Evolutionary conservation across 306 rosid species (phyloP).

Genomic region (Calophaca sinica): DNA sequence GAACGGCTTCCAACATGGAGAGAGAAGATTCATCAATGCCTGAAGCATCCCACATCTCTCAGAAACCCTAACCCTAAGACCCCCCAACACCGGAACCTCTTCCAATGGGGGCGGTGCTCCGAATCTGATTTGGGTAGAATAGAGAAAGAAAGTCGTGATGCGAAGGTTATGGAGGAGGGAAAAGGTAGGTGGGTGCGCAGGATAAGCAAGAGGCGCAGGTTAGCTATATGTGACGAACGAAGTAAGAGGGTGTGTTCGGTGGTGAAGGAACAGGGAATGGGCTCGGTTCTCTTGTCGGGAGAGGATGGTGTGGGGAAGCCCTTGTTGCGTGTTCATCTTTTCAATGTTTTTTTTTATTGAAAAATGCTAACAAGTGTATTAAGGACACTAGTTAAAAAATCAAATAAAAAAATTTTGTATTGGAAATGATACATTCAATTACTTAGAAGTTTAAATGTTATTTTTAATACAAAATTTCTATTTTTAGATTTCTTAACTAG

Average conservation of each 20-base stretch:
- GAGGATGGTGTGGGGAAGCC: constrained; percentile 68
- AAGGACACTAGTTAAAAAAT: too few species aligned
- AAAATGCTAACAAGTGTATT: too few species aligned
- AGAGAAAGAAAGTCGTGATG: not conserved
- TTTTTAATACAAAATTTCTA: too few species aligned
- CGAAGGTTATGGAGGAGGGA: constrained; percentile 21
- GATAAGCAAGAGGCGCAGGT: constrained; percentile 53
- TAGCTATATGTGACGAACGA: constrained; percentile 39
- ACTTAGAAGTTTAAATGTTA: too few species aligned
- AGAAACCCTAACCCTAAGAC: constrained; percentile 64
- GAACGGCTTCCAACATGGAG: constrained; percentile 85
- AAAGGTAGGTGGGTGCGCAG: constrained; percentile 42
- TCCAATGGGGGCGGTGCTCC: constrained; percentile 32
- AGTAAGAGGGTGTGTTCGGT: constrained; percentile 64
- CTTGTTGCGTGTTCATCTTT: constrained; percentile 52
- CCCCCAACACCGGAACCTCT: constrained; percentile 47
- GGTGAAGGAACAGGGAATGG: constrained; percentile 71
- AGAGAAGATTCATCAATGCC: constrained; percentile 85
- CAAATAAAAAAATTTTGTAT: too few species aligned
- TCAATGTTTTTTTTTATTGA: constrained; percentile 39
- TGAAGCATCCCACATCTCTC: constrained; percentile 97
- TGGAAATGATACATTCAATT: too few species aligned
- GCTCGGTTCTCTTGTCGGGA: constrained; percentile 59
- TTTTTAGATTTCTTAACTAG: too few species aligned
- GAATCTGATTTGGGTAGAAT: constrained; percentile 4